A percentile compares a stretch with the other conserved stretches of the same genome.
These are phyloP conservation scores for Chalciporus sphaerocephalus DNA, from an alignment of 768 basidiomycete genomes.

Conservation along the genomic window DNA sequence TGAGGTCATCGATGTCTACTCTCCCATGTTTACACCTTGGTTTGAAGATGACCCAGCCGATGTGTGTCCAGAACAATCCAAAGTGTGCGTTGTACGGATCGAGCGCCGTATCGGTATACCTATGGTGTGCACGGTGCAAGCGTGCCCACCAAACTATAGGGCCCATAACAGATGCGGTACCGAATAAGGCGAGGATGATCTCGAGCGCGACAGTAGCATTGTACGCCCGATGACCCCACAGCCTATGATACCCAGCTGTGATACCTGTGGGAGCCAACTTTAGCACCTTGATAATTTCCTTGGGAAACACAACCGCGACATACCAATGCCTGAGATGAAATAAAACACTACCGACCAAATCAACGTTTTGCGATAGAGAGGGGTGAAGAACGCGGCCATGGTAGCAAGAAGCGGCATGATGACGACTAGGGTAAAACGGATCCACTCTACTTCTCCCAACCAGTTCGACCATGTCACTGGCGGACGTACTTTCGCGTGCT, in stretches of 20 bases:
- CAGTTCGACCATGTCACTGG: constrained; percentile 56
- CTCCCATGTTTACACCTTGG: constrained; percentile 85
- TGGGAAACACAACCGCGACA: not conserved
- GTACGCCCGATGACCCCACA: constrained; percentile 96
- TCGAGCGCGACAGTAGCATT: constrained; percentile 86
- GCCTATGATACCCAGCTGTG: constrained; percentile 92
- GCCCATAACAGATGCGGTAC: constrained; percentile 91
- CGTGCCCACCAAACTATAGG: constrained; percentile 99
- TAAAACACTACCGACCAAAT: not conserved
- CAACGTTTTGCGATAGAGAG: not conserved
- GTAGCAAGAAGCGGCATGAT: constrained; percentile 66
- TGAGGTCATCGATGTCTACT: constrained; percentile 84
- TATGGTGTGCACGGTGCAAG: constrained; percentile 95
- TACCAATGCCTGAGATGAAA: not conserved
- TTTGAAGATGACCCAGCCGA: constrained; percentile 93
- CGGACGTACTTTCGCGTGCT: constrained; percentile 55
- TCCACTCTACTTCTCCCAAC: constrained; percentile 61
- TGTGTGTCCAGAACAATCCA: constrained; percentile 81
- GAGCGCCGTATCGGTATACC: constrained; percentile 95
- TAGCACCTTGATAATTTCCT: constrained; percentile 19
- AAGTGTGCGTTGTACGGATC: constrained; percentile 94
- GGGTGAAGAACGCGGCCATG: constrained; percentile 49
- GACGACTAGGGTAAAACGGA: constrained; percentile 62
- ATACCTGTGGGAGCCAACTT: constrained; percentile 48
- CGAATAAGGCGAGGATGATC: constrained; percentile 77